Percentiles rank a stretch among this genome's conserved stretches.
Evolutionary conservation across 2,329 filamentous ascomycete species (phyloP).

Genomic region (Coleophoma cylindrospora): DNA sequence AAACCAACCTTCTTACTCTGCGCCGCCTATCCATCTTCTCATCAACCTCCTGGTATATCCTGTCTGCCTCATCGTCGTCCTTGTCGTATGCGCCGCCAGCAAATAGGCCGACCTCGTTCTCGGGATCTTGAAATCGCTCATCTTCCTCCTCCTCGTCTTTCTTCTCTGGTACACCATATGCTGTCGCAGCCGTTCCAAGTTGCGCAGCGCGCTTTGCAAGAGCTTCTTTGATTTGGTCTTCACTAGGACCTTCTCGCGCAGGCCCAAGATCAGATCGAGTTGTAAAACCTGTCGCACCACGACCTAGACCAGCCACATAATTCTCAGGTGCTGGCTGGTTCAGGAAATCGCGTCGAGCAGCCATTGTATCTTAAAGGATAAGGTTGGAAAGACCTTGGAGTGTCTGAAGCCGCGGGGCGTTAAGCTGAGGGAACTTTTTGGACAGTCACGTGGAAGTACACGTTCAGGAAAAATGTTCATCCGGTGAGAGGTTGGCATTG

Average conservation of each 20-base stretch:
- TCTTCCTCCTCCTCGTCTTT: slow-evolving; percentile 65
- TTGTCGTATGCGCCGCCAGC: slow-evolving; percentile 94
- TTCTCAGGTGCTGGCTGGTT: slow-evolving; percentile 81
- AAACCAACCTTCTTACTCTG: slow-evolving; percentile 78
- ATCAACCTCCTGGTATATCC: slow-evolving; percentile 92
- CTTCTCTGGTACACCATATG: slow-evolving; percentile 55
- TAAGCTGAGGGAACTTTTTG: no score
- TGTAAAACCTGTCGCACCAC: slow-evolving; percentile 96
- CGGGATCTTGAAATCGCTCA: slow-evolving; percentile 87
- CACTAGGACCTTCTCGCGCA: slow-evolving; percentile 88
- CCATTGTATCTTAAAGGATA: slow-evolving; percentile 14
- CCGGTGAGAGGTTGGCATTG: no score
- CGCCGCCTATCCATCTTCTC: slow-evolving; percentile 93
- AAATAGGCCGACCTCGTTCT: slow-evolving; percentile 94
- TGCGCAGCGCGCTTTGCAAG: slow-evolving; percentile 89
- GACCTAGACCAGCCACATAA: slow-evolving; percentile 92
- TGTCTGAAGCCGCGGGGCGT: no score
- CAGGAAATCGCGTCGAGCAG: slow-evolving; percentile 72
- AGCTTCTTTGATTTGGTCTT: slow-evolving; percentile 97
- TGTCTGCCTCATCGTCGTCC: slow-evolving; percentile 95
- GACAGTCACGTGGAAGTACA: no score
- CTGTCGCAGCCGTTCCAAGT: slow-evolving; percentile 66
- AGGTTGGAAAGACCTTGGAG: no score
- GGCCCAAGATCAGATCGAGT: slow-evolving; percentile 95
- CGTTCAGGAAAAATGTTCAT: no score